Evolutionary conservation across 169 alveolate species (phyloP), one percentile per base, ranked within the genome.

Genomic region (Plasmodium ovale): DNA sequence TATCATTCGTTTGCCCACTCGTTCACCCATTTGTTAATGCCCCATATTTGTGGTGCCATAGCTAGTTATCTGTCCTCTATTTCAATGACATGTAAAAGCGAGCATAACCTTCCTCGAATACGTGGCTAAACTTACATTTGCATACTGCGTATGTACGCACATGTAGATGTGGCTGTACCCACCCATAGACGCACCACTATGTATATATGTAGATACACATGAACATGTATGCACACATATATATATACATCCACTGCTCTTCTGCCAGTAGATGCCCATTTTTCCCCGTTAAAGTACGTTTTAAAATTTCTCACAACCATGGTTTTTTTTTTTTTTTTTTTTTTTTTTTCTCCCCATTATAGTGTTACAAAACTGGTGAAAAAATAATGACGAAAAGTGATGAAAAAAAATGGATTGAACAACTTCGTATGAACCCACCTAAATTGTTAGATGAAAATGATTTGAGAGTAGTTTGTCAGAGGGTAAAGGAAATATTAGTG

Each of bases 401-500:
- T 53, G 92, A 97, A 85, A 98, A 97, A 89, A 91, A 96, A 58
- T 96, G 97, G 93, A 98, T 98, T 69, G 99, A 97, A 70, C 97
- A 97, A 59, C 92, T 98, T 23, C 93, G 97, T 56, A 94, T 97
- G 92, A 97, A 99, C 87, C 99, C 90, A 51, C 90, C 90, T 6
- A 82, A 98, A 88, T 96, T 96, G 82, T 95, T 98, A 67, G 97
- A 97, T 65, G 99, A 98, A 93, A 89, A 95, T 16, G 99, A 98
- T 90, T 99, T 98, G 58, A 97, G 95, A 90, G 94, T 95, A 53
- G 95, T 98, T 51, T 98, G 99, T 95, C 96, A 96, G 72, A 98
- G 97, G 92, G 99, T 99, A 10, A 97, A 98, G 87, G 99, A 98
- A 73, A 98, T 98, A 31, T 95, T 98, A 72, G 97, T 97, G 60